Evolutionary conservation across 2,329 filamentous ascomycete species (phyloP), one percentile per base, ranked within the genome.

Genomic region (Fulvia fulva): DNA sequence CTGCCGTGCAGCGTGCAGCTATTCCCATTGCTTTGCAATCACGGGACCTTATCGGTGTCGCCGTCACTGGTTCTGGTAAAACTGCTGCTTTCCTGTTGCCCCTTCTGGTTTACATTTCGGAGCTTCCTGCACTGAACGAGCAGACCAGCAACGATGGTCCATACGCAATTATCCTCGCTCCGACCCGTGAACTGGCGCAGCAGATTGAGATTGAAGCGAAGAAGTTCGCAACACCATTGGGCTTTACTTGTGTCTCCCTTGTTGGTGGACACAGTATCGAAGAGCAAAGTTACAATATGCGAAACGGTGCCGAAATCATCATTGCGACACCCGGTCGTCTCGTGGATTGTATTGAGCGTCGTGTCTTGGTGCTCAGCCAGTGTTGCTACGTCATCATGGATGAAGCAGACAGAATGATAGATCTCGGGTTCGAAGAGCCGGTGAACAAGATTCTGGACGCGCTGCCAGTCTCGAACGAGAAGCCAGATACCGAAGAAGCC

Each of bases 331-430:
- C 94, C 0, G 94, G 94, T 77, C 92, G 94, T 82, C 83, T 99
- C 0, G 90, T 97, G 8, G 94, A 99, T 78, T 97, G 92, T 75
- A 94, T 99, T 67, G 94, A 99, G 75, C 85, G 94, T 19, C 87
- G 93, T 32, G 85, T 97, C 28, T 81, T 97, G 1, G 93, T 99
- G 1, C 83, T 97, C 50, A 87, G 87, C n/a, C 94, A 97, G 76
- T 97, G 94, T 75, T 96, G 92, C 77, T 97, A 97, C 76, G 85
- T 97, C 57, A 96, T 99, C 76, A 97, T 99, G 93, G 94, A 99
- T 74, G 94, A 99, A 82, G 94, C 94, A 37, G 94, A 99, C 77
- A 89, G 93, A 56, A 99, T 99, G 94, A 96, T 99, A 64, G 94
- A 99, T 72, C 85, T 97, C 61, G 94, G 94, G 47, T 99, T 99